A percentile compares a stretch with the other conserved stretches of the same genome.
Evolutionary conservation across 1,284 basidiomycete genomes (phyloP).

Genomic region (Cystobasidiaceae sp.): DNA sequence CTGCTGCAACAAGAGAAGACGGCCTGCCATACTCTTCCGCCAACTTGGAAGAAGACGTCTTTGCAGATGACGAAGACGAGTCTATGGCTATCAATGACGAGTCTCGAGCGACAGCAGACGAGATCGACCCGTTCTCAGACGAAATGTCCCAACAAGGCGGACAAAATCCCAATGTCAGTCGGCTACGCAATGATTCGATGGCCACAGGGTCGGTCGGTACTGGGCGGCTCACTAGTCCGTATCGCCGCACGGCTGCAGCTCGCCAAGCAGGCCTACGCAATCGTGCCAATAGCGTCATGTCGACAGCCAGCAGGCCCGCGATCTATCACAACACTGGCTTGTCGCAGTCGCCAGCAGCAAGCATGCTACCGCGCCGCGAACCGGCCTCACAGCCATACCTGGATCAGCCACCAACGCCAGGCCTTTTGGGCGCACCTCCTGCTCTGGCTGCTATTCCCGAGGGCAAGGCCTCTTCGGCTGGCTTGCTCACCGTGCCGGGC

Average conservation of each 20-base stretch:
- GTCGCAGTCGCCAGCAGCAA: slow-evolving; percentile 6
- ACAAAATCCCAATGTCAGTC: background rate
- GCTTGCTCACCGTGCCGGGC: slow-evolving; percentile 21
- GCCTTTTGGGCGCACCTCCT: background rate
- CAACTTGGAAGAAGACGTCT: slow-evolving; percentile 10
- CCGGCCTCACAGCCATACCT: background rate
- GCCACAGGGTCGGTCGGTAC: background rate
- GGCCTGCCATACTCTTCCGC: slow-evolving; percentile 47
- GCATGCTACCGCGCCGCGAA: slow-evolving; percentile 1
- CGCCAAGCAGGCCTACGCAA: background rate
- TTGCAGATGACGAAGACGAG: slow-evolving; percentile 28
- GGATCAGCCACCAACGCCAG: background rate
- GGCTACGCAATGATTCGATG: slow-evolving; percentile 19
- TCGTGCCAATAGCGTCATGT: slow-evolving; percentile 6
- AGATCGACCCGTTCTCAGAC: slow-evolving; percentile 14
- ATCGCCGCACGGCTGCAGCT: background rate
- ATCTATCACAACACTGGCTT: slow-evolving; percentile 27
- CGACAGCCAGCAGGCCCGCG: slow-evolving; percentile 8
- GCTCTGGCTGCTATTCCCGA: slow-evolving; percentile 31
- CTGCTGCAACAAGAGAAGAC: slow-evolving; percentile 82
- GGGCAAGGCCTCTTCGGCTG: slow-evolving; percentile 6
- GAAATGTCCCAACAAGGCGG: background rate
- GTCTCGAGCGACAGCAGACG: slow-evolving; percentile 5
- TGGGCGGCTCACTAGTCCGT: too few species aligned
- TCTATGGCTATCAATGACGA: slow-evolving; percentile 34